Percentiles rank a stretch among this genome's conserved stretches.
Conservation (phyloP, 106 monocot genomes). For the Dendrobium nobile region DNA sequence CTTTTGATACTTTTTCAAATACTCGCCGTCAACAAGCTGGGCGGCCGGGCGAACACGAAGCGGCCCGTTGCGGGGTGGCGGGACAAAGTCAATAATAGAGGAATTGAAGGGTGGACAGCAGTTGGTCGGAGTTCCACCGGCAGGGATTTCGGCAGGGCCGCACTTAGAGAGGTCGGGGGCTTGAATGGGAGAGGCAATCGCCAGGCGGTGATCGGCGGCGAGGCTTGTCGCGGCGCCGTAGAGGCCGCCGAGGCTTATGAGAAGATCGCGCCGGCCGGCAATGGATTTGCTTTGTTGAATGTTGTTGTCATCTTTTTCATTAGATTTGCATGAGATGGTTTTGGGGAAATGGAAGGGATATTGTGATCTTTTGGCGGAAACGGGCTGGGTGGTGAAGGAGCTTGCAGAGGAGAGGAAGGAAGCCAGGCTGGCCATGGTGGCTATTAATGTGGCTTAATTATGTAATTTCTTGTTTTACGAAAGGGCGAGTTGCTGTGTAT, state of each 20-base stretch:
- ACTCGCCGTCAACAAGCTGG: constrained; percentile 24
- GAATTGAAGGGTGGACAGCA: constrained; percentile 22
- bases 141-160: constrained; percentile 6
- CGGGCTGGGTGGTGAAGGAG: neutral
- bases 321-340: neutral
- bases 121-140: neutral
- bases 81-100: constrained; percentile 22
- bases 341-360: neutral
- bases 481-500: neutral
- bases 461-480: too few relatives aligned
- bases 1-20: constrained; percentile 26
- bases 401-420: neutral
- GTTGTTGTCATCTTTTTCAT: neutral
- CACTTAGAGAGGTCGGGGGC: constrained; percentile 11
- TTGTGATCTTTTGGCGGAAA: neutral
- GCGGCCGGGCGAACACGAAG: constrained; percentile 32
- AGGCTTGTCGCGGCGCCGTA: neutral
- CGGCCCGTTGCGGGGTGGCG: neutral
- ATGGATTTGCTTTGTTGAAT: neutral
- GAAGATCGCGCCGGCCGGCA: neutral
- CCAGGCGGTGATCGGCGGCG: neutral
- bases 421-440: neutral
- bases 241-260: constrained; percentile 10
- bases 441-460: too few relatives aligned
- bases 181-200: constrained; percentile 11